Evolutionary conservation across 345 rosid genomes (phyloP).

Genomic region (Pistacia atlantica): DNA sequence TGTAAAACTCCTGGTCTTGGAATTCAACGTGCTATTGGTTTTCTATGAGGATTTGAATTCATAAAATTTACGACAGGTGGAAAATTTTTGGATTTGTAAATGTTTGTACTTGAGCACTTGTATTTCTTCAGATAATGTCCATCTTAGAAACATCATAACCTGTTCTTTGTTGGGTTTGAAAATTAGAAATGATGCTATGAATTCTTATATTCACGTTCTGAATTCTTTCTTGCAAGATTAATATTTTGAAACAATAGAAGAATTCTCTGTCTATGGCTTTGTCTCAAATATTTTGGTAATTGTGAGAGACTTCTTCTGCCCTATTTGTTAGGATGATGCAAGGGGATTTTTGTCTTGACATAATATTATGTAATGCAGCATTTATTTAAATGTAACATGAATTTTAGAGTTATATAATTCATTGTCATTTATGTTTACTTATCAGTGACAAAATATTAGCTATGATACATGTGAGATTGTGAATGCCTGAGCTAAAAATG

Average conservation of each 20-base stretch:
- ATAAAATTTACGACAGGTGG: neutral
- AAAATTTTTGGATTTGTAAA: neutral
- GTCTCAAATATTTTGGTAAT: neutral
- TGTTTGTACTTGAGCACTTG: neutral
- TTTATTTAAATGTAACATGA: neutral
- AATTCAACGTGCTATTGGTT: neutral
- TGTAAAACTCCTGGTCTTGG: conserved; percentile 40
- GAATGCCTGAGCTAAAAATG: neutral
- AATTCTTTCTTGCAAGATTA: neutral
- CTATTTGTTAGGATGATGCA: neutral
- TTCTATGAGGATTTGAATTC: neutral
- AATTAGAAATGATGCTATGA: neutral
- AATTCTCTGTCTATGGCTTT: too few relatives aligned
- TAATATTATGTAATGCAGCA: neutral
- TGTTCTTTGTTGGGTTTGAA: too few relatives aligned
- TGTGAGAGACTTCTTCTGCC: neutral
- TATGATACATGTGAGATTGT: neutral
- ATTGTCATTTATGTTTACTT: neutral
- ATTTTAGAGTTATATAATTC: neutral
- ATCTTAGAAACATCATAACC: neutral
- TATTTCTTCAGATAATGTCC: neutral
- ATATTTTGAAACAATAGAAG: neutral
- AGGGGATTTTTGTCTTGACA: neutral
- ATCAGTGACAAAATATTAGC: neutral
- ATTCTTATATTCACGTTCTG: neutral